Percentiles rank a stretch among this genome's conserved stretches.
These are phyloP conservation scores for Hypsizygus marmoreus DNA, from an alignment of 768 basidiomycete genomes.

Conservation along the genomic window DNA sequence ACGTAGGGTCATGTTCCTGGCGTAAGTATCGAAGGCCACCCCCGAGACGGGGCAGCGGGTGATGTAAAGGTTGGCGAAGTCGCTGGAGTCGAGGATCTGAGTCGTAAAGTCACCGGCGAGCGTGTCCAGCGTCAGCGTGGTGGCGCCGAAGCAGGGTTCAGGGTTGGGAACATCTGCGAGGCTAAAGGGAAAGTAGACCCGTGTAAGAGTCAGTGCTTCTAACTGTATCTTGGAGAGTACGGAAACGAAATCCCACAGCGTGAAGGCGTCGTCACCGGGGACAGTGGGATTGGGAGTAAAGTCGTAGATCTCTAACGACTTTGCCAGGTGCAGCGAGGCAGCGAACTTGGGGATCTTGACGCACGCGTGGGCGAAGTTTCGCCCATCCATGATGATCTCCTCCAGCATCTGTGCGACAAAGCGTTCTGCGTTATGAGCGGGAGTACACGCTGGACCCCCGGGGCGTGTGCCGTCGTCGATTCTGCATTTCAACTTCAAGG, in stretches of 20 bases:
- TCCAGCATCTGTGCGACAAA: constrained; percentile 11
- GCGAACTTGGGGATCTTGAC: background rate
- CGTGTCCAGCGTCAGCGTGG: too few species aligned
- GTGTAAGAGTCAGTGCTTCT: too few species aligned
- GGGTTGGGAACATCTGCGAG: too few species aligned
- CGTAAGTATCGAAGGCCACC: background rate
- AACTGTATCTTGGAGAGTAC: background rate
- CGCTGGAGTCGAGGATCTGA: background rate
- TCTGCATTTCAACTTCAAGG: constrained; percentile 15
- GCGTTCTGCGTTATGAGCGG: too few species aligned
- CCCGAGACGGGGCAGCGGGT: background rate
- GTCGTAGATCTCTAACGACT: too few species aligned
- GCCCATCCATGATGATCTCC: constrained; percentile 18
- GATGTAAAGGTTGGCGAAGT: background rate
- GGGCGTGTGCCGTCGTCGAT: constrained; percentile 18
- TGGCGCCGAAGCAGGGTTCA: too few species aligned
- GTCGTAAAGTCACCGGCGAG: too few species aligned
- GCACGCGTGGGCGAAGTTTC: constrained; percentile 16
- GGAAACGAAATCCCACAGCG: background rate
- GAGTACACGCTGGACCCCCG: too few species aligned
- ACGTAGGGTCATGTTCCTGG: background rate
- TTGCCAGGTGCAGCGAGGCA: background rate
- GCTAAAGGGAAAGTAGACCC: too few species aligned
- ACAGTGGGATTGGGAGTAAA: background rate
- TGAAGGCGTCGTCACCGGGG: background rate